Percentiles rank a stretch among this genome's conserved stretches.
Evolutionary conservation across 2,329 filamentous ascomycete species (phyloP).

Genomic region (Rhinocladiella similis): DNA sequence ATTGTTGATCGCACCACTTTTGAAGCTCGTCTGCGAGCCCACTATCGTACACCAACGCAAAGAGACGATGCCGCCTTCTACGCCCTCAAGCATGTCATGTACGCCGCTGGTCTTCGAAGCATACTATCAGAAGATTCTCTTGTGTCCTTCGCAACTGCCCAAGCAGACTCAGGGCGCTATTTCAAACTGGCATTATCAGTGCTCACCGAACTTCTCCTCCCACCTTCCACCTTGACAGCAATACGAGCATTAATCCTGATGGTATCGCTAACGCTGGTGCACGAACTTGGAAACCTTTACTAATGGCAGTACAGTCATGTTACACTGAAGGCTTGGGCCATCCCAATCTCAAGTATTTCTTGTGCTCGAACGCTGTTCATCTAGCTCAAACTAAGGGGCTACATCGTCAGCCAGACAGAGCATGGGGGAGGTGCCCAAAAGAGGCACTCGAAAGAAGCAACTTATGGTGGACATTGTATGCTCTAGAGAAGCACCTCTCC

Average conservation of each 20-base stretch:
- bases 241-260: slow-evolving; percentile 11
- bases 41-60: not conserved
- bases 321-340: slow-evolving; percentile 9
- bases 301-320: not conserved
- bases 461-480: slow-evolving; percentile 12
- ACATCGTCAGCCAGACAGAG: slow-evolving; percentile 8
- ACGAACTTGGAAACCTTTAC: not conserved
- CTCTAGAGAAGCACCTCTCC: slow-evolving; percentile 2
- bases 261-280: not conserved
- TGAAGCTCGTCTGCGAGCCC: slow-evolving; percentile 4
- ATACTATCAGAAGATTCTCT: slow-evolving; percentile 2
- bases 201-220: slow-evolving; percentile 5
- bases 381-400: slow-evolving; percentile 12
- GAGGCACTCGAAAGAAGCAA: slow-evolving; percentile 5
- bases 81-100: slow-evolving; percentile 14
- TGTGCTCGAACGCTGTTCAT: slow-evolving; percentile 12
- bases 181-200: slow-evolving; percentile 14
- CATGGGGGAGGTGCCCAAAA: slow-evolving; percentile 10
- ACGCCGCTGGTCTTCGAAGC: slow-evolving; percentile 12
- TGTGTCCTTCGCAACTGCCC: slow-evolving; percentile 5
- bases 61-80: slow-evolving; percentile 4
- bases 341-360: slow-evolving; percentile 2
- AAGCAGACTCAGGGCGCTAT: slow-evolving; percentile 1
- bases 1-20: slow-evolving; percentile 8
- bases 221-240: slow-evolving; percentile 7